Evolutionary conservation across 768 basidiomycete genomes (phyloP).

Genomic region (Leccinum barrowsii): DNA sequence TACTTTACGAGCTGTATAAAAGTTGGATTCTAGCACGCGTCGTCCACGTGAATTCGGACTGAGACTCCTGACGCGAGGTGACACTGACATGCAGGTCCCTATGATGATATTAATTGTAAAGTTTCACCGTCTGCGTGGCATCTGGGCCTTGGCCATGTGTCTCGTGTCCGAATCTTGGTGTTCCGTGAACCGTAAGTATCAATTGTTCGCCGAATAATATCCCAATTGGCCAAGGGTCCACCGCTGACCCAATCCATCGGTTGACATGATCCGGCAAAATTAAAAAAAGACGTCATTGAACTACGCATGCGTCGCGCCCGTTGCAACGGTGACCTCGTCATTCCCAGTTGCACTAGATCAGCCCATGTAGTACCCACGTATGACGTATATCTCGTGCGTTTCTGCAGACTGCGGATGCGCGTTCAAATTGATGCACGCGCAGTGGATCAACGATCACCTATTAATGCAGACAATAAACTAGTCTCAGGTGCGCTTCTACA

Average conservation of each 20-base stretch:
- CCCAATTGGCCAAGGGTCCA: slow-evolving; percentile 10
- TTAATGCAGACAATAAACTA: too few relatives aligned
- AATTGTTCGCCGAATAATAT: slow-evolving; percentile 18
- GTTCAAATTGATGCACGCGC: too few relatives aligned
- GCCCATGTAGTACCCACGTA: too few relatives aligned
- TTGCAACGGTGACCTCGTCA: too few relatives aligned
- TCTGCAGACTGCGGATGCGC: too few relatives aligned
- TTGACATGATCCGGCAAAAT: slow-evolving; percentile 31
- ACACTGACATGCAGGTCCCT: not conserved
- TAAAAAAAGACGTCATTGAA: slow-evolving; percentile 34
- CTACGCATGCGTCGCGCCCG: slow-evolving; percentile 29
- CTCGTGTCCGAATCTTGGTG: not conserved
- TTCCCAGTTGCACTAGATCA: too few relatives aligned
- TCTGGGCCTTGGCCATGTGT: not conserved
- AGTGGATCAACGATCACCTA: too few relatives aligned
- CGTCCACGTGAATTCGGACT: not conserved
- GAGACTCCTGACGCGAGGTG: slow-evolving; percentile 2
- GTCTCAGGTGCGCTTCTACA: too few relatives aligned
- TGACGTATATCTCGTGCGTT: too few relatives aligned
- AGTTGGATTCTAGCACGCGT: not conserved
- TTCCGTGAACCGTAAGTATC: slow-evolving; percentile 23
- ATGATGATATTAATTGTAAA: not conserved
- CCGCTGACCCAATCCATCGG: slow-evolving; percentile 22
- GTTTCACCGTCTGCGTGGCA: not conserved
- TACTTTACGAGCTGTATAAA: not conserved